Base-by-base conservation (phyloP, 345 rosid species). In the Populus euphratica region DNA sequence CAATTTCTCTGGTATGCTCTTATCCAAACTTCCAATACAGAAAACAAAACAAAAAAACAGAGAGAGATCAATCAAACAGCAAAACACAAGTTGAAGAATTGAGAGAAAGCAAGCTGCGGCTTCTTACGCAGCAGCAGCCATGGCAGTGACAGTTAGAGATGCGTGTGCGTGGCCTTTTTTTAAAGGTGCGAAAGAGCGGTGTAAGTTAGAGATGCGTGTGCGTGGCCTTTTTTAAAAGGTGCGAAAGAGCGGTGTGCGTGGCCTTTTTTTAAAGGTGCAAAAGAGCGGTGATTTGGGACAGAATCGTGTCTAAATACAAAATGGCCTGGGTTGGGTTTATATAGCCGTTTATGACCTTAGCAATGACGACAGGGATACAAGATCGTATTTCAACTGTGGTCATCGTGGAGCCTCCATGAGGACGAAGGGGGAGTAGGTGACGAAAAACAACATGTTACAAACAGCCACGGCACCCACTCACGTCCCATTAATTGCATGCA, bases 1-100 rank as follows among this genome's bases (percentile, higher is more conserved):
- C 74, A 90, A 77, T 41, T 77, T 78, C 84, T 94, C 97, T 38
- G 74, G 76, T 6, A 68, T 75, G 78, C 82, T 86, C 75, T 70
- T 77, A n/a, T 73, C 84, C 84, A 77, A 44, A 77, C 84, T 73
- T 39, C 1, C 59, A 23, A 33, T 4, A 2, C 25, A 4, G 23
- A 21, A 47, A n/a, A 39, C 5, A 36, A 13, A 7, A 33, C 1
- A 5, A 52, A 65, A 33, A 65, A 25, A 16, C 20, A 18, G 21
- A 67, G 23, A 16, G 47, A 39, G 9, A 5, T 44, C 23, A 36
- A 31, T 70, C 5, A 7, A 70, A 44, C 38, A 62, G 18, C 41
- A 10, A 17, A 20, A 25, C 18, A 11, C 20, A 21, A 9, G 21
- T 20, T 50, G 21, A 31, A 17, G 65, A 20, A 29, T 29, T 14